These are phyloP conservation scores for Paramecium tetraurelia DNA, from an alignment of 73 alveolate genomes.

Conservation along the genomic window DNA sequence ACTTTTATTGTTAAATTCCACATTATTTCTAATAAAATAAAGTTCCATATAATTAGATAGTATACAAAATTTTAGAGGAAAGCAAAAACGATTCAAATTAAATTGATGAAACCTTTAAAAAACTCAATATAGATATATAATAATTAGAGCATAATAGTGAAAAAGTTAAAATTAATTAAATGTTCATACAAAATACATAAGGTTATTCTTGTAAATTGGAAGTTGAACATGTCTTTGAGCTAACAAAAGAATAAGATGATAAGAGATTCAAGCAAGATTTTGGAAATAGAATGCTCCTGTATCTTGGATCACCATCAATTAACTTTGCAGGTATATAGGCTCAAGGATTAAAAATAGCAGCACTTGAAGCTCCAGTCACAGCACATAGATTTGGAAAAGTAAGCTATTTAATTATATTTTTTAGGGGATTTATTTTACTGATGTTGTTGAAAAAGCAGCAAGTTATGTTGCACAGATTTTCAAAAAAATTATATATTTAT, in stretches of 20 bases:
- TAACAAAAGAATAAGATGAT: slow-evolving; percentile 76
- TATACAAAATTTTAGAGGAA: slow-evolving; percentile 65
- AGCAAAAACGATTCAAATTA: slow-evolving; percentile 58
- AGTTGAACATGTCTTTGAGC: slow-evolving; percentile 68
- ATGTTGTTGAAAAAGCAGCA: no score
- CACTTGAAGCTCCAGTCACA: no score
- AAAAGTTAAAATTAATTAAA: neutral
- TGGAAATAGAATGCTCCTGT: slow-evolving; percentile 78
- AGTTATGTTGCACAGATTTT: no score
- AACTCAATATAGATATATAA: slow-evolving; percentile 66
- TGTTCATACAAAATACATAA: no score
- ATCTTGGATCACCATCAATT: slow-evolving; percentile 78
- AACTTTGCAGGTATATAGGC: no score
- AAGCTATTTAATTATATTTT: no score
- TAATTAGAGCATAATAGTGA: slow-evolving; percentile 62
- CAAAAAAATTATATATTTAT: no score
- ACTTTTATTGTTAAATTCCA: slow-evolving; percentile 91
- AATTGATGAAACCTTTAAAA: slow-evolving; percentile 67
- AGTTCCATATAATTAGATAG: slow-evolving; percentile 73
- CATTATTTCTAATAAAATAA: slow-evolving; percentile 90
- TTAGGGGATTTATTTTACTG: no score
- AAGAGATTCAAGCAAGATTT: slow-evolving; percentile 65
- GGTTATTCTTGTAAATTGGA: neutral
- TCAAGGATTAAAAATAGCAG: no score
- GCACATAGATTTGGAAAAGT: no score